These are phyloP conservation scores for Cercospora zeina DNA, from an alignment of 2,329 filamentous ascomycete genomes.

Conservation along the genomic window DNA sequence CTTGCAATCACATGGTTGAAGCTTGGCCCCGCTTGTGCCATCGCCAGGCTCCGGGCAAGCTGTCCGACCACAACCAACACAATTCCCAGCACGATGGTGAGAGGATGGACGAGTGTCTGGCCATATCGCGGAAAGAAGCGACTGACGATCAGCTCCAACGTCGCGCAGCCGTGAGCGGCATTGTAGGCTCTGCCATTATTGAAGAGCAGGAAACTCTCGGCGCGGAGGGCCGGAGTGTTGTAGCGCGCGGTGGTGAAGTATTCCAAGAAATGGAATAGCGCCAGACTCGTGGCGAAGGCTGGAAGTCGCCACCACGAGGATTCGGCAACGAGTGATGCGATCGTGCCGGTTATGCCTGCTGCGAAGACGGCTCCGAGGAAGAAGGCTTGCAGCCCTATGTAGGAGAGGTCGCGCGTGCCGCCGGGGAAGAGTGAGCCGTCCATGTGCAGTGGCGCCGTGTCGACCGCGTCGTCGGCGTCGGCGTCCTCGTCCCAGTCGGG, in stretches of 20 bases:
- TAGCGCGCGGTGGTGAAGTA: conserved; percentile 85
- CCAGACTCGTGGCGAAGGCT: conserved; percentile 68
- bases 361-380: conserved; percentile 45
- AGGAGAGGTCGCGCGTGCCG: conserved; percentile 49
- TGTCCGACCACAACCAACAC: conserved; percentile 69
- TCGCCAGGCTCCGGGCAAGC: conserved; percentile 73
- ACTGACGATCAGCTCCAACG: conserved; percentile 69
- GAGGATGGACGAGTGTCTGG: conserved; percentile 52
- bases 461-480: conserved; percentile 3
- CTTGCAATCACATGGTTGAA: conserved; percentile 85
- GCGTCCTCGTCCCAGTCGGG: conserved; percentile 17
- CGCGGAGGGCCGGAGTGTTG: conserved; percentile 72
- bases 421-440: conserved; percentile 44
- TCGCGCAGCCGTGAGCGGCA: conserved; percentile 73
- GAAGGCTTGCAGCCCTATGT: conserved; percentile 51
- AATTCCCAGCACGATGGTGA: conserved; percentile 58
- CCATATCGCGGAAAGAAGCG: conserved; percentile 30
- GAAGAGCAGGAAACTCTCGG: conserved; percentile 78
- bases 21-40: conserved; percentile 83
- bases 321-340: conserved; percentile 28
- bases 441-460: conserved; percentile 23
- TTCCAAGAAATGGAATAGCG: conserved; percentile 89
- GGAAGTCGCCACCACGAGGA: conserved; percentile 56
- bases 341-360: conserved; percentile 37
- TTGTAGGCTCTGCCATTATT: conserved; percentile 84